Percentiles rank a stretch among this genome's conserved stretches.
These are phyloP conservation scores for Mortierella sp. DNA, from an alignment of 371 early-diverging fungal species.

Conservation along the genomic window DNA sequence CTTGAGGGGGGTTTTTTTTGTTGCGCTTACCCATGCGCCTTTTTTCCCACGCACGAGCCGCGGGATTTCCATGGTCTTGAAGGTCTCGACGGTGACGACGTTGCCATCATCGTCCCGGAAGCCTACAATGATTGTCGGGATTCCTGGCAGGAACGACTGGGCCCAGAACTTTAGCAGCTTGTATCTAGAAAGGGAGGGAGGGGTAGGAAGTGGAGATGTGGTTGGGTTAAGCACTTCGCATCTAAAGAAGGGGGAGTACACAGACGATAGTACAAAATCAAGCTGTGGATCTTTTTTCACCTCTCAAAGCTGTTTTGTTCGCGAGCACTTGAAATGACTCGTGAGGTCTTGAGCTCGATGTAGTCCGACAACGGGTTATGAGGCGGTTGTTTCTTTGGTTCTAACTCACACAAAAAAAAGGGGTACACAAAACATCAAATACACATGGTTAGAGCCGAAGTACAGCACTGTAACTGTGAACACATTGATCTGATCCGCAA, in stretches of 20 bases:
- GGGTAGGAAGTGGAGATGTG: neutral
- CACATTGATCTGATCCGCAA: neutral
- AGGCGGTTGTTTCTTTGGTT: slow-evolving; percentile 55
- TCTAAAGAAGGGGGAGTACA: too few relatives aligned
- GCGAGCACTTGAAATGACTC: slow-evolving; percentile 67
- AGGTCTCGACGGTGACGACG: slow-evolving; percentile 66
- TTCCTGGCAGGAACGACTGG: slow-evolving; percentile 92
- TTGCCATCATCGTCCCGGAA: slow-evolving; percentile 85
- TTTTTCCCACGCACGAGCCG: slow-evolving; percentile 74
- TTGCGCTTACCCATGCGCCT: slow-evolving; percentile 71
- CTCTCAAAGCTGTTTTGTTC: slow-evolving; percentile 75
- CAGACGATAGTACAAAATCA: too few relatives aligned
- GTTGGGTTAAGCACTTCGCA: too few relatives aligned
- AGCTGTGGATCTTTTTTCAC: slow-evolving; percentile 57
- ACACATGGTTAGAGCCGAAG: neutral
- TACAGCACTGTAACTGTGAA: neutral
- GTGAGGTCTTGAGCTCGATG: slow-evolving; percentile 91
- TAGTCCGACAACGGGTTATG: slow-evolving; percentile 70
- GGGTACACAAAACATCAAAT: neutral
- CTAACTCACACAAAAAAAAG: slow-evolving; percentile 29
- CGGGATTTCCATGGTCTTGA: slow-evolving; percentile 88
- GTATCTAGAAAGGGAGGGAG: slow-evolving; percentile 59
- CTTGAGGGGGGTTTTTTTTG: neutral
- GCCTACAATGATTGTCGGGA: slow-evolving; percentile 86
- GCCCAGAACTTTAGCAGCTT: slow-evolving; percentile 94